Evolutionary conservation across 2,329 filamentous ascomycete species (phyloP).

Genomic region (Sodiomyces alkalinus): DNA sequence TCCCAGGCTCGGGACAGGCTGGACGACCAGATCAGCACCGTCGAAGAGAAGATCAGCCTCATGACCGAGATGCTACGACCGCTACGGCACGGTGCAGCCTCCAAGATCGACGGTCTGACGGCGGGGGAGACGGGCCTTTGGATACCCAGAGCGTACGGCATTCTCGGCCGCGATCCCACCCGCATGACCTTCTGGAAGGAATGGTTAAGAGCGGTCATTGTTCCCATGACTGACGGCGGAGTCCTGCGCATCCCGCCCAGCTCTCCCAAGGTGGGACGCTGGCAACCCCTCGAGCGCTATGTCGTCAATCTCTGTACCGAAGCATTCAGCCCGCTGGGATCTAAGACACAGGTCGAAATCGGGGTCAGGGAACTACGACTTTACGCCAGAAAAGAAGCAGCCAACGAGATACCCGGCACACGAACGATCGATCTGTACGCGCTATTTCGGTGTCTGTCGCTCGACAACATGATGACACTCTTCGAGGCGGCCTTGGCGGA

Average conservation of each 20-base stretch:
- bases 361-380: slow-evolving; percentile 78
- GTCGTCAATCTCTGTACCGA: slow-evolving; percentile 95
- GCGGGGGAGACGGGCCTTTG: slow-evolving; percentile 92
- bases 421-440: slow-evolving; percentile 87
- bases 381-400: slow-evolving; percentile 83
- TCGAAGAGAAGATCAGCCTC: slow-evolving; percentile 91
- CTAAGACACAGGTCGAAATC: slow-evolving; percentile 90
- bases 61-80: slow-evolving; percentile 95
- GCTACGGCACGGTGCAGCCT: slow-evolving; percentile 82
- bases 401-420: slow-evolving; percentile 84
- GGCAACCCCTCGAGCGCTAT: slow-evolving; percentile 93
- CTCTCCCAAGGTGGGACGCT: slow-evolving; percentile 80
- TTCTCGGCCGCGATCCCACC: slow-evolving; percentile 70
- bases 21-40: slow-evolving; percentile 86
- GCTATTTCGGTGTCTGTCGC: slow-evolving; percentile 75
- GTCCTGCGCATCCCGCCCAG: slow-evolving; percentile 72
- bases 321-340: slow-evolving; percentile 79
- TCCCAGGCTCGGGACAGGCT: slow-evolving; percentile 67
- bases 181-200: slow-evolving; percentile 96
- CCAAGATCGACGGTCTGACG: slow-evolving; percentile 92
- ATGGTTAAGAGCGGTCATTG: slow-evolving; percentile 85
- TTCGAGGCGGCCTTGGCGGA: slow-evolving; percentile 90
- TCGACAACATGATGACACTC: slow-evolving; percentile 81
- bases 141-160: slow-evolving; percentile 86
- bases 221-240: slow-evolving; percentile 85